phyloP scores from a whole-genome alignment of 768 basidiomycete genomes.

The Boletus sensibilis region DNA sequence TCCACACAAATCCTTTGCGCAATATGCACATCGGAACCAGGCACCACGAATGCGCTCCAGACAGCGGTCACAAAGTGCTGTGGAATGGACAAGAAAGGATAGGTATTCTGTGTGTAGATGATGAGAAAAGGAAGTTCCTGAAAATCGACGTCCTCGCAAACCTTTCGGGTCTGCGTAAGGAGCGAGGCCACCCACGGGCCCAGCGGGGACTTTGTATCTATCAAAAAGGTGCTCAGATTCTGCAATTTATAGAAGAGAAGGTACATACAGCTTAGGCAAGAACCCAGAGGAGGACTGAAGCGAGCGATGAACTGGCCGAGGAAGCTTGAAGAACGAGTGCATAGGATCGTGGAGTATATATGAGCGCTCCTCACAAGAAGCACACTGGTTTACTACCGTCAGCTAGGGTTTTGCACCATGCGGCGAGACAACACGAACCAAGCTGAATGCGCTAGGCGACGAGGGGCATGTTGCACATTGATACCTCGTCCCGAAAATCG shows the following conservation, averaged over 20 bases:
- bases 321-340: slow-evolving; percentile 88
- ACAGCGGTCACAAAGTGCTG: slow-evolving; percentile 85
- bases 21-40: slow-evolving; percentile 92
- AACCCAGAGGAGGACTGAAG: slow-evolving; percentile 56
- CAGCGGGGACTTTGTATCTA: slow-evolving; percentile 67
- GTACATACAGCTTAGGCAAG: slow-evolving; percentile 63
- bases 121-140: neutral
- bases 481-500: slow-evolving; percentile 76
- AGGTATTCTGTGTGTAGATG: slow-evolving; percentile 55
- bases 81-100: slow-evolving; percentile 52
- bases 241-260: neutral
- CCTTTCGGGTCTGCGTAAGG: slow-evolving; percentile 54
- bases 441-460: slow-evolving; percentile 61
- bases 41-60: slow-evolving; percentile 77
- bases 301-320: slow-evolving; percentile 68
- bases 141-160: slow-evolving; percentile 24
- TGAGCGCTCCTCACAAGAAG: slow-evolving; percentile 73
- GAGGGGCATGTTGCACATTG: slow-evolving; percentile 92
- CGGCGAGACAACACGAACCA: slow-evolving; percentile 46
- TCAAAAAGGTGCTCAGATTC: slow-evolving; percentile 9
- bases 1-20: slow-evolving; percentile 83
- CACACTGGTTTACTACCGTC: slow-evolving; percentile 52
- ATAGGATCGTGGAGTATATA: slow-evolving; percentile 78
- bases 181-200: slow-evolving; percentile 44
- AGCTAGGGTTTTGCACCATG: neutral